These are phyloP conservation scores for Penicillium bovifimosum DNA, from an alignment of 495 filamentous ascomycete species.

Conservation along the genomic window DNA sequence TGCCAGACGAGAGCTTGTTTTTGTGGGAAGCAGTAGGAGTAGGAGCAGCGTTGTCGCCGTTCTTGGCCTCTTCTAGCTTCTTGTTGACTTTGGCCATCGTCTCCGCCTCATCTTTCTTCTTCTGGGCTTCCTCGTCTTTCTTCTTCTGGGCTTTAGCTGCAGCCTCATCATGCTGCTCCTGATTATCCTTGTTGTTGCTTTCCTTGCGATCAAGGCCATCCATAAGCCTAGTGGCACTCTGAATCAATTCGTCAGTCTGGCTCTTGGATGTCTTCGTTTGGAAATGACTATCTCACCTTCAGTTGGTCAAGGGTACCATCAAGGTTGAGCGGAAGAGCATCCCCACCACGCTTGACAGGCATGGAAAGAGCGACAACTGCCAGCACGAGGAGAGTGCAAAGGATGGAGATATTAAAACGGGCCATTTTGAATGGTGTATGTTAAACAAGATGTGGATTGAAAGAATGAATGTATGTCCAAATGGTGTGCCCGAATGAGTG, in stretches of 20 bases:
- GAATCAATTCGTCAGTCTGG: not conserved
- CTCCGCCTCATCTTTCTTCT: not conserved
- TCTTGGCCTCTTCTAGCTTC: not conserved
- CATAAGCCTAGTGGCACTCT: constrained; percentile 21
- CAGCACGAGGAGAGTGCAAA: constrained; percentile 30
- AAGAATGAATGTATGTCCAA: constrained; percentile 12
- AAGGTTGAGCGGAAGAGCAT: not conserved
- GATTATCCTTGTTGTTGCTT: constrained; percentile 11
- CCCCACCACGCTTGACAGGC: constrained; percentile 25
- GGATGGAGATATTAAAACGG: constrained; percentile 30
- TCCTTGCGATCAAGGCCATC: constrained; percentile 9
- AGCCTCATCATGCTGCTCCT: not conserved
- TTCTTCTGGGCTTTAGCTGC: too few relatives aligned
- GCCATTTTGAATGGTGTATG: constrained; percentile 28
- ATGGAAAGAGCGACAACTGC: constrained; percentile 28
- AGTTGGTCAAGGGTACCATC: constrained; percentile 16
- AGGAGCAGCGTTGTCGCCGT: not conserved
- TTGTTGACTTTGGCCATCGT: not conserved
- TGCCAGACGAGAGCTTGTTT: constrained; percentile 17
- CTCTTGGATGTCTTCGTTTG: not conserved
- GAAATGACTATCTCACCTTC: constrained; percentile 12
- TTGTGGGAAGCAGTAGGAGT: constrained; percentile 5
- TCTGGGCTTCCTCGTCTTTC: not conserved
- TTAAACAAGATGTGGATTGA: constrained; percentile 6
- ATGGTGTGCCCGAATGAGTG: constrained; percentile 7